A percentile compares a stretch with the other conserved stretches of the same genome.
Conservation (phyloP, 768 basidiomycete genomes). For the Panaeolus cyanescens region DNA sequence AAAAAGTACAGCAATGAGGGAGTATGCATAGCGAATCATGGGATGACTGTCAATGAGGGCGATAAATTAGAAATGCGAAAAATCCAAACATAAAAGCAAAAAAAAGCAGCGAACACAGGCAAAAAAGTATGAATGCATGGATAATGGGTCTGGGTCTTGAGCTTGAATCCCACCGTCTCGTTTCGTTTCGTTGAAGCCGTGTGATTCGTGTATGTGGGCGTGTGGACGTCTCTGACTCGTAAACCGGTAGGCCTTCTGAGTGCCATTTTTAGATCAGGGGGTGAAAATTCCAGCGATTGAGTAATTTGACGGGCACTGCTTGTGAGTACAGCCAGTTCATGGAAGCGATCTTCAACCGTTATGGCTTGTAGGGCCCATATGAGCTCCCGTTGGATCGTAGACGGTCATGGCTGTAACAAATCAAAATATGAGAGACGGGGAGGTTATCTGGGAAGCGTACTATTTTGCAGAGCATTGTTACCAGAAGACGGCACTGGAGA, state of each 20-base stretch:
- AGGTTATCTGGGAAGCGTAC: slow-evolving; percentile 8
- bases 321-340: neutral
- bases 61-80: neutral
- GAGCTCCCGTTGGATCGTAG: slow-evolving; percentile 14
- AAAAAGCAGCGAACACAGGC: neutral
- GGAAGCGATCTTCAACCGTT: neutral
- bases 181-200: neutral
- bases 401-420: slow-evolving; percentile 15
- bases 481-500: slow-evolving; percentile 12
- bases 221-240: neutral
- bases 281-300: neutral
- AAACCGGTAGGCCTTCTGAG: neutral
- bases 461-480: slow-evolving; percentile 15
- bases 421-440: neutral
- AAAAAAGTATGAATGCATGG: neutral
- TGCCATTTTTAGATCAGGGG: neutral
- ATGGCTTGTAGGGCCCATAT: neutral
- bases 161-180: neutral
- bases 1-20: too few species aligned
- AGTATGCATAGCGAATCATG: neutral
- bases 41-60: neutral
- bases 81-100: neutral
- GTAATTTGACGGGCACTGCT: neutral
- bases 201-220: neutral
- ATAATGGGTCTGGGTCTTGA: neutral